These are phyloP conservation scores for Kwoniella heveanensis DNA, from an alignment of 768 basidiomycete species.

Conservation along the genomic window DNA sequence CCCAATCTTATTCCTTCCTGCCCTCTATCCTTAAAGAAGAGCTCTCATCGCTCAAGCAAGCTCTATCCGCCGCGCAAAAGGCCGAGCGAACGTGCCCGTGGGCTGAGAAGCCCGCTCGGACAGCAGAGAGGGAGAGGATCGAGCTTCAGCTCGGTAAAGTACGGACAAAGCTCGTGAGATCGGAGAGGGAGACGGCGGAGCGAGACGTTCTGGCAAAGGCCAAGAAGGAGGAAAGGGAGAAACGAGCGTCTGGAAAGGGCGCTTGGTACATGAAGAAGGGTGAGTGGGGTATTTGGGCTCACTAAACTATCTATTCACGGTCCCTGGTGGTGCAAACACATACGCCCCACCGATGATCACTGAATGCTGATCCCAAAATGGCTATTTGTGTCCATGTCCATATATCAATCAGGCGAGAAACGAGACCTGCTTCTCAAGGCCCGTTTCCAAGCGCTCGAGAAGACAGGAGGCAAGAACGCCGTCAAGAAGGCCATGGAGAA, in stretches of 20 bases:
- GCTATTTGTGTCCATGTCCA: too few relatives aligned
- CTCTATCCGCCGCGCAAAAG: slow-evolving; percentile 70
- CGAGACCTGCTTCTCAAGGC: slow-evolving; percentile 72
- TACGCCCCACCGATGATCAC: too few relatives aligned
- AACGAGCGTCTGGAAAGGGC: slow-evolving; percentile 73
- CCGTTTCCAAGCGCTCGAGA: slow-evolving; percentile 75
- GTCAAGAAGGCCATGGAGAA: slow-evolving; percentile 87
- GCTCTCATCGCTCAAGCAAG: slow-evolving; percentile 66
- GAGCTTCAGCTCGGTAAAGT: slow-evolving; percentile 74
- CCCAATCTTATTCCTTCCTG: slow-evolving; percentile 73
- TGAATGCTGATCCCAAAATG: too few relatives aligned
- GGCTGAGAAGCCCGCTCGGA: slow-evolving; percentile 60
- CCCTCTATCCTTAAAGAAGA: slow-evolving; percentile 68
- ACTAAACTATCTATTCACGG: too few relatives aligned
- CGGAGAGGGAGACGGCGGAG: slow-evolving; percentile 71
- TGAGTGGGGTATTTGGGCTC: slow-evolving; percentile 55
- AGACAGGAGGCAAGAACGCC: slow-evolving; percentile 73
- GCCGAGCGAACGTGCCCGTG: slow-evolving; percentile 42
- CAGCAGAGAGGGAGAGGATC: slow-evolving; percentile 69
- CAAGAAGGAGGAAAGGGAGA: slow-evolving; percentile 67
- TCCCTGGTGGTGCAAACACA: neutral
- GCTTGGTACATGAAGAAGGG: slow-evolving; percentile 84
- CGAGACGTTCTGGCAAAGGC: slow-evolving; percentile 65
- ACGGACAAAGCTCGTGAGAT: slow-evolving; percentile 75
- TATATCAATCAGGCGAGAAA: slow-evolving; percentile 84